Percentiles rank a stretch among this genome's conserved stretches.
Evolutionary conservation across 768 basidiomycete species (phyloP).

Genomic region (Asterophora parasitica): DNA sequence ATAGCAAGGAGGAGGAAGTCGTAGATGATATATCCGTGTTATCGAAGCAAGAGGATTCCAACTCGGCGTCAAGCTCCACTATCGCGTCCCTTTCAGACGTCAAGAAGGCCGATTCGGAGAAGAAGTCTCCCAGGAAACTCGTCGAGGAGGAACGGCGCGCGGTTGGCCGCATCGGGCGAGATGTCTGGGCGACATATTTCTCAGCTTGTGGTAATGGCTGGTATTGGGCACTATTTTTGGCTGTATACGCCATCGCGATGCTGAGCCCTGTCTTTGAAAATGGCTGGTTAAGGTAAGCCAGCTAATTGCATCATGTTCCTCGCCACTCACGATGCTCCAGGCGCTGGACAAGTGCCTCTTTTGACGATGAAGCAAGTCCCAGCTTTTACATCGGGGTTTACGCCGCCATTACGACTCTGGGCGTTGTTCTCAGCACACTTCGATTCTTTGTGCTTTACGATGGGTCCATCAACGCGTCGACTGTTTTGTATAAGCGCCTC

Average conservation of each 20-base stretch:
- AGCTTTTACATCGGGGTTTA: conserved; percentile 70
- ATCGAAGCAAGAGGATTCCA: conserved; percentile 2
- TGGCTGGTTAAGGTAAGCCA: conserved; percentile 56
- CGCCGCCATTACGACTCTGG: conserved; percentile 42
- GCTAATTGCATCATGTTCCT: not conserved
- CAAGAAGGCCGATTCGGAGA: conserved; percentile 32
- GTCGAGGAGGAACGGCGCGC: conserved; percentile 83
- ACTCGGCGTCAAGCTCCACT: conserved; percentile 30
- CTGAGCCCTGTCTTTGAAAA: conserved; percentile 67
- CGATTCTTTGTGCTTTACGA: conserved; percentile 73
- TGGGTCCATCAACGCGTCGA: conserved; percentile 81
- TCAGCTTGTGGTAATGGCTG: conserved; percentile 41
- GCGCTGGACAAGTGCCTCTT: conserved; percentile 51
- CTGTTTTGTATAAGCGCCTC: conserved; percentile 67
- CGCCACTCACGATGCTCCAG: conserved; percentile 21
- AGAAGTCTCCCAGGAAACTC: conserved; percentile 71
- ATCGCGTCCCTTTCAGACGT: conserved; percentile 18
- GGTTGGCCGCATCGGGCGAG: conserved; percentile 60
- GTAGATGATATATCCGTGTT: conserved; percentile 23
- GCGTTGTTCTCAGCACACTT: conserved; percentile 47
- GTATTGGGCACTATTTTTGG: conserved; percentile 57
- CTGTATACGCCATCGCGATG: conserved; percentile 50
- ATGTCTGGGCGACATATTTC: conserved; percentile 63
- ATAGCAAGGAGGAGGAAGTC: conserved; percentile 39
- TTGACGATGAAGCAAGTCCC: conserved; percentile 37